These are phyloP conservation scores for Hymenoscyphus scutula DNA, from an alignment of 2,329 filamentous ascomycete genomes.

Conservation along the genomic window DNA sequence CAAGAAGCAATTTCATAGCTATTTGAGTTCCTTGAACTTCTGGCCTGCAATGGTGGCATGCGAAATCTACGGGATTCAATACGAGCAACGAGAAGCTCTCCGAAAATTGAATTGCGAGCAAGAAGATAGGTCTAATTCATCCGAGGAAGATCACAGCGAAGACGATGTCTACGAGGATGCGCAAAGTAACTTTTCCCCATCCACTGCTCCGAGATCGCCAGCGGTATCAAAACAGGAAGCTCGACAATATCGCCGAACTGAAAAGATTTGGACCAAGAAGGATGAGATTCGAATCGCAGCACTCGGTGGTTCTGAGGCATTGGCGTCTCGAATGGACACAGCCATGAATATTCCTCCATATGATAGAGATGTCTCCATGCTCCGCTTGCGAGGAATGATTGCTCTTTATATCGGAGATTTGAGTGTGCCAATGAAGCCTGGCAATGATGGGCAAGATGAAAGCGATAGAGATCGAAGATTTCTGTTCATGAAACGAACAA, in stretches of 20 bases:
- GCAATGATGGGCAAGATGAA: slow-evolving; percentile 23
- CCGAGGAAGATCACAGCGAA: slow-evolving; percentile 29
- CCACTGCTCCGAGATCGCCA: slow-evolving; percentile 24
- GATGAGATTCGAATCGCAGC: slow-evolving; percentile 32
- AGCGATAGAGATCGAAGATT: slow-evolving; percentile 25
- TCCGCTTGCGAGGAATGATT: slow-evolving; percentile 71
- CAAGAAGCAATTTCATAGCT: slow-evolving; percentile 54
- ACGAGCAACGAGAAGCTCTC: slow-evolving; percentile 51
- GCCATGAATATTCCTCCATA: slow-evolving; percentile 69
- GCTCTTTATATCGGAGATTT: slow-evolving; percentile 75
- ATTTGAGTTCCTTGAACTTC: slow-evolving; percentile 70
- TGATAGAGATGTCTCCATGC: slow-evolving; percentile 62
- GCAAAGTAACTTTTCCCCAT: slow-evolving; percentile 11
- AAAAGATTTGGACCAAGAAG: slow-evolving; percentile 30
- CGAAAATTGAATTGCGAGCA: slow-evolving; percentile 35
- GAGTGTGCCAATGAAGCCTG: slow-evolving; percentile 39
- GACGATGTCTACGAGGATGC: slow-evolving; percentile 27
- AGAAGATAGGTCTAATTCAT: not conserved
- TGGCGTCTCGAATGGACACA: slow-evolving; percentile 69
- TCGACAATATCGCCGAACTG: slow-evolving; percentile 16
- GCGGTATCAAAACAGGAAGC: slow-evolving; percentile 20
- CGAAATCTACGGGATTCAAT: slow-evolving; percentile 74
- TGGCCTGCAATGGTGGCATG: slow-evolving; percentile 77
- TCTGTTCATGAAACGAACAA: slow-evolving; percentile 22
- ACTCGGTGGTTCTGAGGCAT: slow-evolving; percentile 51